phyloP scores from a whole-genome alignment of 257 asterid genomes.

The Linderniella brevidens region DNA sequence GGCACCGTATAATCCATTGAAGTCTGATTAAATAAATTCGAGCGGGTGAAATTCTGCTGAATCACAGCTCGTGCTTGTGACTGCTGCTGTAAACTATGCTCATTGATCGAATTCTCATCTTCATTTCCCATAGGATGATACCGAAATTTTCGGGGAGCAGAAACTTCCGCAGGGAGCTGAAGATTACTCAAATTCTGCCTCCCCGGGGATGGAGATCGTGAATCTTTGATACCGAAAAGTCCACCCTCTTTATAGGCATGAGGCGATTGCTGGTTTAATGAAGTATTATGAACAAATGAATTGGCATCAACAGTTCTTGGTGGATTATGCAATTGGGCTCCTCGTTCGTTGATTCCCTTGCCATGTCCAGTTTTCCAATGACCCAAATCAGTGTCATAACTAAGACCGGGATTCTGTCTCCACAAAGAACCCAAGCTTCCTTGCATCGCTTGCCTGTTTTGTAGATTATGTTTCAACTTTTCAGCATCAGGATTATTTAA shows the following conservation, averaged over 20 bases:
- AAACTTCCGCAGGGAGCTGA: conserved; percentile 28
- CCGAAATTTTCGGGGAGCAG: conserved; percentile 64
- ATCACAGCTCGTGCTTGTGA: conserved; percentile 20
- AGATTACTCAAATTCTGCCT: conserved; percentile 40
- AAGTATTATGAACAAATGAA: conserved; percentile 25
- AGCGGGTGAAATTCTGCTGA: conserved; percentile 31
- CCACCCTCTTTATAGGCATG: conserved; percentile 40
- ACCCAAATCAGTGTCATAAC: conserved; percentile 12
- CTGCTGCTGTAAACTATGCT: conserved; percentile 32
- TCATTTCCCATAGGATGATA: conserved; percentile 83
- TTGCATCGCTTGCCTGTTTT: conserved; percentile 5
- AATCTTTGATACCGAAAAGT: conserved; percentile 35
- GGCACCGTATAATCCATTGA: conserved; percentile 15
- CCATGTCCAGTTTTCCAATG: conserved; percentile 22
- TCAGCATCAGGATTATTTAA: no score
- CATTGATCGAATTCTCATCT: conserved; percentile 40
- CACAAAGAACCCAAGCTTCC: conserved; percentile 22
- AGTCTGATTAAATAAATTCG: conserved; percentile 35
- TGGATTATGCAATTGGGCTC: conserved; percentile 15
- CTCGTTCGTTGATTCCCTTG: conserved; percentile 21
- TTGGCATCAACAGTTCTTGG: conserved; percentile 32
- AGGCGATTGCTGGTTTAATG: conserved; percentile 33
- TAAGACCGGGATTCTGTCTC: conserved; percentile 31
- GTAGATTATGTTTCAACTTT: no score
- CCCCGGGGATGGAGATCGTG: conserved; percentile 30